A percentile compares a stretch with the other conserved stretches of the same genome.
Evolutionary conservation across 2,329 filamentous ascomycete species (phyloP).

Genomic region (Ceratocystis destructans): DNA sequence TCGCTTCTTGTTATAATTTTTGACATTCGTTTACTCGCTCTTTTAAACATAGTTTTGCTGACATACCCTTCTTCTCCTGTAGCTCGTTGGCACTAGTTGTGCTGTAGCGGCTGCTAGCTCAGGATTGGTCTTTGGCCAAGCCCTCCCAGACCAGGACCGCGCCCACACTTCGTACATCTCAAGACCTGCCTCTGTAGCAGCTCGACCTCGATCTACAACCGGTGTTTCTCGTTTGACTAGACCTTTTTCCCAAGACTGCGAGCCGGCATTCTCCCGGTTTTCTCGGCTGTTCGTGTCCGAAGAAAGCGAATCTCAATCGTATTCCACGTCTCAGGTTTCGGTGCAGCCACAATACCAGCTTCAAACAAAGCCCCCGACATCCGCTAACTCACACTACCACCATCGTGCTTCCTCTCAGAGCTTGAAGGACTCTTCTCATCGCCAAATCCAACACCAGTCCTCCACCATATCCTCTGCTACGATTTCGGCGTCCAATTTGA

Average conservation of each 20-base stretch:
- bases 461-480: slow-evolving; percentile 21
- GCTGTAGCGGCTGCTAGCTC: slow-evolving; percentile 46
- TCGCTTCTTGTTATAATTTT: background rate
- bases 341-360: background rate
- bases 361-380: no score
- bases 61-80: slow-evolving; percentile 16
- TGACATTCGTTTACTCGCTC: background rate
- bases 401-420: slow-evolving; percentile 14
- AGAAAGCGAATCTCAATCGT: background rate
- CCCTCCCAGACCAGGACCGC: slow-evolving; percentile 25
- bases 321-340: background rate
- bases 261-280: slow-evolving; percentile 10
- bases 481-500: slow-evolving; percentile 14
- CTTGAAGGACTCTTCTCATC: slow-evolving; percentile 14
- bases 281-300: slow-evolving; percentile 13
- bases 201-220: slow-evolving; percentile 10
- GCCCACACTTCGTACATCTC: slow-evolving; percentile 20
- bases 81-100: slow-evolving; percentile 50
- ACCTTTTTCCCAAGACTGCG: slow-evolving; percentile 17
- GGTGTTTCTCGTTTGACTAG: slow-evolving; percentile 10
- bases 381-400: background rate
- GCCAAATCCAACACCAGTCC: slow-evolving; percentile 18
- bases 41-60: background rate
- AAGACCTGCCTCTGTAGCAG: slow-evolving; percentile 7
- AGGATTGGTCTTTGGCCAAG: slow-evolving; percentile 46